Evolutionary conservation across 2,329 filamentous ascomycete species (phyloP), one percentile per base, ranked within the genome.

Genomic region (Aspergillus ochraceus): DNA sequence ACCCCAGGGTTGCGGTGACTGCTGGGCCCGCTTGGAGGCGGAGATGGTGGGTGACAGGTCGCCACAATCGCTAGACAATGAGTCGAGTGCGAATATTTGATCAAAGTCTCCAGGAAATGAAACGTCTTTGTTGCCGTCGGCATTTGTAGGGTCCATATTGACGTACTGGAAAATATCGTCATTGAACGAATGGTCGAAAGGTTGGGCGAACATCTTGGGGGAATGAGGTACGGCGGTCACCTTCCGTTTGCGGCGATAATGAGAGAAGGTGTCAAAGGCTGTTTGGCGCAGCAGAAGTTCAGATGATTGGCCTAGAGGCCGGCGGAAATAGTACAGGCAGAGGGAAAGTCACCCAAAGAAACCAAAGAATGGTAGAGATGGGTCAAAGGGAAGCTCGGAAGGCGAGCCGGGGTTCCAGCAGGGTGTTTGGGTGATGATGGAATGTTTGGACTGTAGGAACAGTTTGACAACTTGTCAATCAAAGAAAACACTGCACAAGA

Each of bases 81-180:
- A 70, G 58, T 82, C 78, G 62, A 81, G 67, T 64, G 80, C 72
- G 79, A 84, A 82, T 72, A 84, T 76, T 70, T 83, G 79, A 65
- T 80, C 77, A 64, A 83, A 74, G 62, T 83, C 79, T 67, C 81
- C 74, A 58, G 79, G 77, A 68, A 78, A 78, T 67, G 78, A 76
- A 62, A 78, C 77, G 64, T 82, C 80, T 73, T 80, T 80, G 64
- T 79, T 74, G 61, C 75, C 75, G 62, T 80, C 77, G 66, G 77
- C 78, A 57, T 79, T 79, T 65, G 82, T 79, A 58, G 82, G 77
- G 61, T 86, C 84, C 74, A 83, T 81, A 65, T 86, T 81, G 72
- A 87, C 80, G 71, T 85, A 87, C 71, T 87, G 82, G 78, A 89
- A 88, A 74, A 88, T 79, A 72, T 84, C 36, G 36, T 42, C 83